Evolutionary conservation across 2,329 filamentous ascomycete genomes (phyloP), one percentile per base, ranked within the genome.

Genomic region (Aspergillus floridensis): DNA sequence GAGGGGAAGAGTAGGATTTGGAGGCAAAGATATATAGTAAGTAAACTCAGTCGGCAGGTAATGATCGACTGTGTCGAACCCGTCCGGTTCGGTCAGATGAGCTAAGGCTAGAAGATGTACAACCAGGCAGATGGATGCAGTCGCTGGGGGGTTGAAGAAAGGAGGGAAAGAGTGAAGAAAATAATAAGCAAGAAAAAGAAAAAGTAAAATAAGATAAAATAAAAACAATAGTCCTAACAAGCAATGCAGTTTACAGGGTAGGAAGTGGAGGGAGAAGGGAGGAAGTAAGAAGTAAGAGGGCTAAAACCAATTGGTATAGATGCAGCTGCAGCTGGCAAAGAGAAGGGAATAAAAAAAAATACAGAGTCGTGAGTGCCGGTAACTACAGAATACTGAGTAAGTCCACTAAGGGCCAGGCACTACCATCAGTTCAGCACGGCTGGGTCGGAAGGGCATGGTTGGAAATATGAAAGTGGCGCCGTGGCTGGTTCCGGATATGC

Each of bases 401-500:
- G 22, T 22, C 22, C 22, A 22, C 54, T 47, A 49, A 60, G 48
- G 31, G 21, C 51, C 53, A 56, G 52, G 52, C 53, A 60, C 44
- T 22, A 44, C 46, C 26, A 29, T 7, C 46, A 56, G 22, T 56
- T 49, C 46, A 56, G 24, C 47, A 59, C 62, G 62, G 62, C 62
- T 63, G 60, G 62, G 47, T 59, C 60, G 62, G 58, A 61, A 61
- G 56, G 26, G 53, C 54, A 63, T 61, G 57, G 54, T 64, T 59
- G 61, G 56, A 50, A 54, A 4, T 12, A 35, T 35, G 32, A 21
- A 53, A 41, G 14, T 21, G 41, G 48, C 29, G 56, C 49, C 49
- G 59, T 61, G 61, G 61, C 57, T 63, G 61, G 61, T 44, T 44
- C 41, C 49, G 41, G 35, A 53, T 46, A 59, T 32, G 22, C 32